These are phyloP conservation scores for Eimeria necatrix DNA, from an alignment of 169 alveolate species.

Conservation along the genomic window DNA sequence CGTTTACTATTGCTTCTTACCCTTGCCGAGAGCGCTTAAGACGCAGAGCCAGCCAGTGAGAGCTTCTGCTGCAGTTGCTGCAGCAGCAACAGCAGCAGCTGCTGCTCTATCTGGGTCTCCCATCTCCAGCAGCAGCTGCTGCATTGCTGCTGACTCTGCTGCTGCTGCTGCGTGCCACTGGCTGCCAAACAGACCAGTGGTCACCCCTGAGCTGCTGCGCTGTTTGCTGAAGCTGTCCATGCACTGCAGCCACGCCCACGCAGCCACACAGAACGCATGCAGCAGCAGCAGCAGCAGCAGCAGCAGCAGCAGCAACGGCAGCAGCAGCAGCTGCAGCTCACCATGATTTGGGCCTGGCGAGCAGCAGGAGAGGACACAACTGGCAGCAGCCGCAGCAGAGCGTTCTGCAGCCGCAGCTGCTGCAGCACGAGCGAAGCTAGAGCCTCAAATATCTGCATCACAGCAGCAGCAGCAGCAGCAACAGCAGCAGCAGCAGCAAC, in stretches of 20 bases:
- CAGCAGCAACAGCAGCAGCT: neutral
- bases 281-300: neutral
- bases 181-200: slow-evolving; percentile 2
- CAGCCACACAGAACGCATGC: neutral
- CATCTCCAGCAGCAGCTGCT: neutral
- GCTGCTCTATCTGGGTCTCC: neutral
- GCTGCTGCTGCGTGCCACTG: slow-evolving; percentile 17
- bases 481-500: neutral
- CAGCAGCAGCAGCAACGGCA: neutral
- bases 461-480: neutral
- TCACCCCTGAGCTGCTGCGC: neutral
- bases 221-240: neutral
- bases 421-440: slow-evolving; percentile 4
- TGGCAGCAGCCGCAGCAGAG: slow-evolving; percentile 24
- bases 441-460: neutral
- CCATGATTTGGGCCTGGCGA: neutral
- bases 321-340: neutral
- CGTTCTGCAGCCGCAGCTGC: slow-evolving; percentile 17
- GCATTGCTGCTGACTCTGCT: slow-evolving; percentile 6
- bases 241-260: neutral
- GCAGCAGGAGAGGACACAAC: neutral
- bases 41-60: slow-evolving; percentile 42
- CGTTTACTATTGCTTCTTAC: neutral
- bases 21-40: neutral
- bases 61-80: slow-evolving; percentile 19